Evolutionary conservation across 768 basidiomycete species (phyloP), one percentile per base, ranked within the genome.

Genomic region (Boletus insuetus): DNA sequence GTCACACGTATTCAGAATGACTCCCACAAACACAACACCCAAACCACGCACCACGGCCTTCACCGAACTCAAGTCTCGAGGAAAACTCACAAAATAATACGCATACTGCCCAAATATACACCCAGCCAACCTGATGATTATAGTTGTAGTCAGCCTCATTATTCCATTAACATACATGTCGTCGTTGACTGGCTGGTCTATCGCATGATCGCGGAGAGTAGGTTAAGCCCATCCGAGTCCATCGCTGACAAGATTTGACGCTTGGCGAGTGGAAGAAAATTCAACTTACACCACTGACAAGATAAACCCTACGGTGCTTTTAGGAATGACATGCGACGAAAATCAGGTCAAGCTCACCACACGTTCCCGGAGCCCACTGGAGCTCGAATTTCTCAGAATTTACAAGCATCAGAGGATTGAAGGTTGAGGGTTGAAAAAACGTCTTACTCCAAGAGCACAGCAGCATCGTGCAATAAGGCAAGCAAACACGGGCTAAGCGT

Each of bases 61-160:
- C 48, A 61, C 17, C 9, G 51, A 29, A 24, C 26, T 49, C 3
- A 53, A 16, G 24, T 61, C 59, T 8, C 16, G 39, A 8, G 59
- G 53, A 34, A 60, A 60, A 24, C 41, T 51, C 14, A 16, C 40
- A 29, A 48, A 58, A 16, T 61, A 62, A 43, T 57, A 49, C 3
- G 49, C 29, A n/a, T 42, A 46, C 34, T 56, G 60, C 2, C 59
- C 60, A 0, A 61, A 6, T 14, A 50, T 53, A 20, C 60, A 61
- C 5, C 59, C 60, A 10, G 46, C 56, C 17, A 61, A 34, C 50
- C 59, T 61, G 17, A 13, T 2, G 0, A 26, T 42, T 0, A 10
- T 16, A 11, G 22, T 22, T 17, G 6, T 16, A 8, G 24, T 55
- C 11, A 55, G 51, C 22, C 19, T 24, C 26, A 17, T 44, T 35